These are phyloP conservation scores for Yamadazyma jaroonii DNA, from an alignment of 1,139 yeast species.

Conservation along the genomic window DNA sequence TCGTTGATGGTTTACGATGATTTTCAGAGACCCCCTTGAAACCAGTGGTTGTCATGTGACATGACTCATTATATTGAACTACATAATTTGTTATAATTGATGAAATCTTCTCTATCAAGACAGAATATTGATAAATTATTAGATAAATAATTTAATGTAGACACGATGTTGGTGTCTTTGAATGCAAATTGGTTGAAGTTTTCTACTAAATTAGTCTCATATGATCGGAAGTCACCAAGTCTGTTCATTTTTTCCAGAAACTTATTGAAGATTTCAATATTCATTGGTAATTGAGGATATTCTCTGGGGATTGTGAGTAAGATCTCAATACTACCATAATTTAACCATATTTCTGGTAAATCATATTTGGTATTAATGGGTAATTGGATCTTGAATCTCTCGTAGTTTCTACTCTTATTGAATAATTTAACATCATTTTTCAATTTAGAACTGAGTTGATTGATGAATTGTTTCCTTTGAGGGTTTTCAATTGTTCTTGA, in stretches of 20 bases:
- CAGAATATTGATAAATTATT: conserved; percentile 27
- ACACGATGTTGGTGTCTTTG: conserved; percentile 19
- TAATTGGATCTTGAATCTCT: conserved; percentile 23
- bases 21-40: no score
- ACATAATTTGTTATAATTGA: conserved; percentile 7
- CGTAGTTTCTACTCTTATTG: conserved; percentile 22
- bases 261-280: conserved; percentile 21
- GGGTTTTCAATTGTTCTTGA: conserved; percentile 9
- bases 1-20: no score
- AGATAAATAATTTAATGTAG: conserved; percentile 26
- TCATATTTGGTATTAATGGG: conserved; percentile 11
- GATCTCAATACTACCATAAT: conserved; percentile 17
- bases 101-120: conserved; percentile 15
- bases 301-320: conserved; percentile 21
- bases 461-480: conserved; percentile 18
- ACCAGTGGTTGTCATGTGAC: no score
- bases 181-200: conserved; percentile 20
- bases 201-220: conserved; percentile 22
- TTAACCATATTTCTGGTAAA: conserved; percentile 22
- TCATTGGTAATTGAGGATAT: conserved; percentile 18
- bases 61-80: not conserved
- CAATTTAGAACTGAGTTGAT: conserved; percentile 23
- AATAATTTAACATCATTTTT: conserved; percentile 23
- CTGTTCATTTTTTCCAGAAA: conserved; percentile 22
- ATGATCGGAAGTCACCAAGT: conserved; percentile 16